Base-by-base conservation (phyloP, 1,139 yeast species). In the Scheffersomyces titani region DNA sequence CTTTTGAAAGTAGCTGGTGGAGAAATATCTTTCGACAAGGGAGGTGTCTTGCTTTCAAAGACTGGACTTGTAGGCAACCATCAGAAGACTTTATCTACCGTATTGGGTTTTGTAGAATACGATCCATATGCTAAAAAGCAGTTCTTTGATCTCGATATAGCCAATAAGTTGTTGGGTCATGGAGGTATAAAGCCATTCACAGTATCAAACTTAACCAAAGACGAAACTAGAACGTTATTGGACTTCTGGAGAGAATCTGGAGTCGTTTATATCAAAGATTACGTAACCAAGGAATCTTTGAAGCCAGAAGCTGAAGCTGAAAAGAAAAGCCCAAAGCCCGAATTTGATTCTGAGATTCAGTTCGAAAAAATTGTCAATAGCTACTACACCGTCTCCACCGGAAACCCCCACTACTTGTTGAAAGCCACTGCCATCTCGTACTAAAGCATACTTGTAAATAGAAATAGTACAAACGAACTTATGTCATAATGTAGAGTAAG, bases 341-440 rank as follows among this genome's bases (percentile, higher is more conserved):
- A 65, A 52, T 62, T 63, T 24, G 70, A 69, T 54, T 61, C 63
- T 3, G 72, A 69, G 30, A 67, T 59, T 40, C 73, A 74, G 55
- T 73, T 76, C 57, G 77, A 76, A 54, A 72, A 66, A 53, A 59
- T 73, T 36, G 72, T 73, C 47, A 84, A 87, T 64, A 84, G 85
- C 66, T 85, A 86, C 66, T 82, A 85, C 61, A 68, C 87, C 45
- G 82, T 89, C 61, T 93, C 97, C 52, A 86, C 88, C 62, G 97
- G 97, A 63, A 91, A 90, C 71, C 93, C 97, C 48, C 82, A 89
- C 57, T 85, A 83, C 61, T 72, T 90, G 60, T 71, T 89, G 59
- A 86, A 78, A 66, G 71, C 76, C 52, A 66, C 72, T 22, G 69
- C 71, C 54, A 66, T 76, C 59, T 65, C 70, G 20, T 61, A 55